Evolutionary conservation across 129 eudicot species (phyloP).

Genomic region (Escallonia herrerae): DNA sequence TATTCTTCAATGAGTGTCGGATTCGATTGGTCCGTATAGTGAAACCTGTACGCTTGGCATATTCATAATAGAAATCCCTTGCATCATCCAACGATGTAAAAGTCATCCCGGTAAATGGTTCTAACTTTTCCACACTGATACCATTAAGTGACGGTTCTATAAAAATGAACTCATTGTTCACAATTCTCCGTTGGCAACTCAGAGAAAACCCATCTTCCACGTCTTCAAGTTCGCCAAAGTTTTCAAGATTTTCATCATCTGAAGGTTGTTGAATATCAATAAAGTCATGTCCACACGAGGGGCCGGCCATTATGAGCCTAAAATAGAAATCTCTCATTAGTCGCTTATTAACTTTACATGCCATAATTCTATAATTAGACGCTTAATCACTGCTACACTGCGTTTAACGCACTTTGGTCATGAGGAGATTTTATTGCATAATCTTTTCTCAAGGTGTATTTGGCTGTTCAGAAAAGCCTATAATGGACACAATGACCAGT

Average conservation of each 20-base stretch:
- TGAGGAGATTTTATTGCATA: too few relatives aligned
- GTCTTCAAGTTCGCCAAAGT: background rate
- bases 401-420: too few relatives aligned
- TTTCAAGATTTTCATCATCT: background rate
- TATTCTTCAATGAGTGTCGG: constrained; percentile 10
- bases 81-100: constrained; percentile 9
- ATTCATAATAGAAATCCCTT: constrained; percentile 11
- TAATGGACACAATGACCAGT: too few relatives aligned
- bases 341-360: background rate
- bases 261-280: background rate
- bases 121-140: background rate
- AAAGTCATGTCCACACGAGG: background rate
- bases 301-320: background rate
- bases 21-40: constrained; percentile 2
- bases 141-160: background rate
- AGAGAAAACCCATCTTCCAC: background rate
- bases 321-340: background rate
- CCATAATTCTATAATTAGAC: background rate
- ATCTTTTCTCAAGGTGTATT: too few relatives aligned
- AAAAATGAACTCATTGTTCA: constrained; percentile 1
- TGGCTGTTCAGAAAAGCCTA: too few relatives aligned
- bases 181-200: background rate
- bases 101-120: constrained; percentile 7
- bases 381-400: too few relatives aligned
- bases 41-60: constrained; percentile 3